These are phyloP conservation scores for Barbatosphaeria neglecta DNA, from an alignment of 495 filamentous ascomycete species.

Conservation along the genomic window DNA sequence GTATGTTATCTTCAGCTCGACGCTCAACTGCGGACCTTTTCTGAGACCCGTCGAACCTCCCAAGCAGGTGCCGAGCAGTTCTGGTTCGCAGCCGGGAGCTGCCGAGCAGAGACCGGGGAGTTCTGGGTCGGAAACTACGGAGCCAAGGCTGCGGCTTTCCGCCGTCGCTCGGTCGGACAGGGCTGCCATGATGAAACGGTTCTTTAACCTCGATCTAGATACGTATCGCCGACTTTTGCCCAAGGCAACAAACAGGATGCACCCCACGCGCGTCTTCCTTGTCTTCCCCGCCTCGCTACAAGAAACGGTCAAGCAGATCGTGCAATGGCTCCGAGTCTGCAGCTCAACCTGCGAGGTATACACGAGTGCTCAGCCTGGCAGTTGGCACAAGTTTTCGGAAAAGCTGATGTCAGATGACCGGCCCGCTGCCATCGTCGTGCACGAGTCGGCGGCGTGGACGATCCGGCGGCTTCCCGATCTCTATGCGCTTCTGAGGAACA, in stretches of 20 bases:
- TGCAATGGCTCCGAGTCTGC: conserved; percentile 15
- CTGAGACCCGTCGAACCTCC: neutral
- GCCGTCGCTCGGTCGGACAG: conserved; percentile 1
- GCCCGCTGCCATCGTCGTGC: conserved; percentile 21
- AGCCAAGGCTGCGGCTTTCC: no score
- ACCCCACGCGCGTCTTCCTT: conserved; percentile 21
- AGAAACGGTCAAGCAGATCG: conserved; percentile 2
- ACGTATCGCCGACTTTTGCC: conserved; percentile 14
- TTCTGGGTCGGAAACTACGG: no score
- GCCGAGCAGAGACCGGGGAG: no score
- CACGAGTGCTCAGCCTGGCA: conserved; percentile 8
- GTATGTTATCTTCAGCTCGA: conserved; percentile 22
- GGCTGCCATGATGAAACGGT: conserved; percentile 9
- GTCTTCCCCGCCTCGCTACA: conserved; percentile 11
- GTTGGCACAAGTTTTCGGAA: conserved; percentile 16
- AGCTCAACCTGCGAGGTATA: conserved; percentile 17
- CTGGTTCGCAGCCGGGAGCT: no score
- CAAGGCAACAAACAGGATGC: no score
- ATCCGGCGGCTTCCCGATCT: conserved; percentile 17
- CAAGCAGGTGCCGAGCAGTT: neutral
- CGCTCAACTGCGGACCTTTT: conserved; percentile 6
- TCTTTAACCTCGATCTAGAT: conserved; percentile 9
- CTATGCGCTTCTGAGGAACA: conserved; percentile 2
- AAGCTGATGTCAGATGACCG: neutral
- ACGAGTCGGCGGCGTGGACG: conserved; percentile 17